Evolutionary conservation across 2,329 filamentous ascomycete species (phyloP), one percentile per base, ranked within the genome.

Genomic region (Aspergillus fructus): DNA sequence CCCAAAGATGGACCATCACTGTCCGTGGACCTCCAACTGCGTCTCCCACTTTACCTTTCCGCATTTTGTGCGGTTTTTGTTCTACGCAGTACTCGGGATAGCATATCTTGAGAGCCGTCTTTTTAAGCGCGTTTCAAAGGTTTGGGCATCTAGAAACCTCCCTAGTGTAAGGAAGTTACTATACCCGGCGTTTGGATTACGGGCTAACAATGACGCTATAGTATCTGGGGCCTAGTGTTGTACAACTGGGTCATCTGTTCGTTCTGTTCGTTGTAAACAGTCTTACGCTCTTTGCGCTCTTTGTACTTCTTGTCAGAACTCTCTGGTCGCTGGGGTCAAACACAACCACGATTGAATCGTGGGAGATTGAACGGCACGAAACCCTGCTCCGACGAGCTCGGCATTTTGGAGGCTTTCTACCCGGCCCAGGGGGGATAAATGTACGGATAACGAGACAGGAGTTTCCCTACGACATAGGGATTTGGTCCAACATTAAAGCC

Each of bases 1-100:
- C 49, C 83, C 83, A 1, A 86, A 85, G 70, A 86, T 86, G 84
- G 84, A 87, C 68, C 84, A 87, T 67, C 85, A 88, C 68, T 88
- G 85, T 67, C 84, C 85, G 6, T 88, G 85, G 85, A 87, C 85
- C 23, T 76, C 74, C 34, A 88, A 88, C 65, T 88, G 85, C 65
- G 84, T 88, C 53, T 88, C 85, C 42, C 81, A 88, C 70, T 82
- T 82, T 62, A 87, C 85, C 0, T 83, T 86, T 59, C 85, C 85
- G 2, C 85, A 88, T 67, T 88, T 88, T 68, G 71, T 87, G 15
- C 84, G 85, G 21, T 87, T 88, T 67, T 71, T 88, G 42, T 78
- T 83, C 61, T 88, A 84, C 64, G 79, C 84, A 2, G 82, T 85
- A 3, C 64, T 74, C n/a, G 79, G 83, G 0, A 85, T 87, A 77